Base-by-base conservation (phyloP, 257 asterid species). In the Salvia hispanica region DNA sequence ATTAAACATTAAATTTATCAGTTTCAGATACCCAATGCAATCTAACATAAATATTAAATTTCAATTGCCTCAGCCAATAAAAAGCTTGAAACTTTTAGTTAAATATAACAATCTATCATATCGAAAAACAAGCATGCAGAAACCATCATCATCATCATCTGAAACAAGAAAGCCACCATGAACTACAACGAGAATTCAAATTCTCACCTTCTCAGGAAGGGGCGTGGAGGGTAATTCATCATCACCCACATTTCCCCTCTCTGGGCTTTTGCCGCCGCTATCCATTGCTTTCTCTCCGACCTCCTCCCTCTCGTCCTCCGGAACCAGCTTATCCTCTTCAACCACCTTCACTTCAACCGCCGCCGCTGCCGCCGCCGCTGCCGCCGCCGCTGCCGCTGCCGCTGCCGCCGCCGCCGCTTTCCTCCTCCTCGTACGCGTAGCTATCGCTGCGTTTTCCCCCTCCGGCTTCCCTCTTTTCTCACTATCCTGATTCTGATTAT, bases 201-300 rank as follows among this genome's bases (percentile, higher is more conserved):
- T 12, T 65, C 75, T 57, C 50, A 87, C 97, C 85, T 75, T 84
- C 71, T 90, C 89, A 5, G 96, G 95, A 65, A 87, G 67, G 37
- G 96, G 91, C 36, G 84, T 40, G 36, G 78, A 3, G 9, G 74
- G 51, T 59, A 81, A 79, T 40, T 85, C 95, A 56, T 90, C 97
- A 42, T 84, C 90, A 7, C 72, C 96, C 46, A 79, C 95, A 14
- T 79, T 70, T 18, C 68, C 89, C 69, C 79, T 81, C 39, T 82
- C 86, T 1, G 74, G 79, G 74, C 86, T 85, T 68, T 76, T 81
- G 5, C 83, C 87, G 33, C 85, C 88, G 46, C 82, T 80, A 18
- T 84, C 91, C 95, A 90, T 90, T 12, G 45, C 57, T 72, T 75
- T 85, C 66, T 79, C 88, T 6, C 77, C 85, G 31, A 62, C 80